Conservation (phyloP, 2,329 filamentous ascomycete species). For the Fusarium chuoi region DNA sequence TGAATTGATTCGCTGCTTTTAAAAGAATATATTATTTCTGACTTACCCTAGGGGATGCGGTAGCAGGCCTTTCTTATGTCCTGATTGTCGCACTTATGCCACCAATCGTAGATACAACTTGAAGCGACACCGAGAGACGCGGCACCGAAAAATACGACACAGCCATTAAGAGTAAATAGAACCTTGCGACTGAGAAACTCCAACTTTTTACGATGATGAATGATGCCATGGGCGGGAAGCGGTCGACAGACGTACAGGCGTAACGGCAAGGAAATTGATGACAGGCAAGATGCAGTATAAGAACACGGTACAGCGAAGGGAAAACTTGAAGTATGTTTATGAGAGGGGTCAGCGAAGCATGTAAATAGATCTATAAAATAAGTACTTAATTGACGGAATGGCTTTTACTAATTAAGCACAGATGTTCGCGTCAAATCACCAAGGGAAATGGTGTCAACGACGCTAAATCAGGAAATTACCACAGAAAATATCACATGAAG, state of each 20-base stretch:
- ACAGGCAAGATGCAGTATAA: background rate
- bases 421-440: too few species aligned
- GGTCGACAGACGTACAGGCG: background rate
- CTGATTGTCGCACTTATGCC: background rate
- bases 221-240: too few species aligned
- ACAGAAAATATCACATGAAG: too few species aligned
- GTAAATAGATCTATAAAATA: too few species aligned
- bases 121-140: background rate
- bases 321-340: background rate
- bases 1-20: too few species aligned
- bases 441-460: too few species aligned
- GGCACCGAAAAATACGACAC: background rate
- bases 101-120: background rate
- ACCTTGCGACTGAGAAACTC: background rate
- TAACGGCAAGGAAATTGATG: background rate
- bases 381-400: too few species aligned
- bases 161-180: rapidly evolving
- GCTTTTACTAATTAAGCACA: too few species aligned
- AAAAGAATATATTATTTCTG: background rate
- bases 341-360: too few species aligned
- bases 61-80: rapidly evolving
- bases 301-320: background rate
- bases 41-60: rapidly evolving
- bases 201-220: background rate
- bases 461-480: too few species aligned